Conservation (phyloP, 2,329 filamentous ascomycete species). For the Purpureocillium takamizusanense region DNA sequence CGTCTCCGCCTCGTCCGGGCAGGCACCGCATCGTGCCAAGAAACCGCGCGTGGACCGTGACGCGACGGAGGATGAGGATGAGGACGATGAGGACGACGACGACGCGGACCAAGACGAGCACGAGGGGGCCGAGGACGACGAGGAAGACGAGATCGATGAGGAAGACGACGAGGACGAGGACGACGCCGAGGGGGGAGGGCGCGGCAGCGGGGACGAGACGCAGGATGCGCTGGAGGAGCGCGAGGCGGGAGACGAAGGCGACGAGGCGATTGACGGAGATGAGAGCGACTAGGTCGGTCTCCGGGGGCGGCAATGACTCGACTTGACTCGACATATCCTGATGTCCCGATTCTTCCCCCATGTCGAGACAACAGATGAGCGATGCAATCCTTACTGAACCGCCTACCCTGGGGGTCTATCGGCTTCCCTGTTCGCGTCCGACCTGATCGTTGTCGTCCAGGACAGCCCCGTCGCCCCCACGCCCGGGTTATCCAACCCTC, state of each 20-base stretch:
- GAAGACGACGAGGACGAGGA: conserved; percentile 34
- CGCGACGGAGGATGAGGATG: conserved; percentile 22
- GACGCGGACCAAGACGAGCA: conserved; percentile 39
- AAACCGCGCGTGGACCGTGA: conserved; percentile 34
- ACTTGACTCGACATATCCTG: no score
- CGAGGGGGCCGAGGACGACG: conserved; percentile 29
- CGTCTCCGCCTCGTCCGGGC: conserved; percentile 17
- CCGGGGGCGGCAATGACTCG: no score
- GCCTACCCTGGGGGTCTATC: no score
- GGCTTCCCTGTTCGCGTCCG: no score
- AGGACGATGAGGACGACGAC: conserved; percentile 29
- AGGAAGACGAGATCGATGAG: conserved; percentile 33
- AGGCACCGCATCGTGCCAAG: conserved; percentile 25
- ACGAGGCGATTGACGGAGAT: conserved; percentile 54
- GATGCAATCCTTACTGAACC: no score
- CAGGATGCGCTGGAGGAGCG: conserved; percentile 44
- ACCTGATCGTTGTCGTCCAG: no score
- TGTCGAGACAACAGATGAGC: no score
- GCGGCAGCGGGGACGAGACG: conserved; percentile 43
- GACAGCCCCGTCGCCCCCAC: no score
- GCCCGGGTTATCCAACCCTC: no score
- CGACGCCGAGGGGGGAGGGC: conserved; percentile 39
- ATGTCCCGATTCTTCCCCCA: no score
- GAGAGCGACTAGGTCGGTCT: conserved; percentile 53
- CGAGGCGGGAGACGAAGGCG: conserved; percentile 37